Conservation (phyloP, 306 rosid species). For the Cicer yamashitae region DNA sequence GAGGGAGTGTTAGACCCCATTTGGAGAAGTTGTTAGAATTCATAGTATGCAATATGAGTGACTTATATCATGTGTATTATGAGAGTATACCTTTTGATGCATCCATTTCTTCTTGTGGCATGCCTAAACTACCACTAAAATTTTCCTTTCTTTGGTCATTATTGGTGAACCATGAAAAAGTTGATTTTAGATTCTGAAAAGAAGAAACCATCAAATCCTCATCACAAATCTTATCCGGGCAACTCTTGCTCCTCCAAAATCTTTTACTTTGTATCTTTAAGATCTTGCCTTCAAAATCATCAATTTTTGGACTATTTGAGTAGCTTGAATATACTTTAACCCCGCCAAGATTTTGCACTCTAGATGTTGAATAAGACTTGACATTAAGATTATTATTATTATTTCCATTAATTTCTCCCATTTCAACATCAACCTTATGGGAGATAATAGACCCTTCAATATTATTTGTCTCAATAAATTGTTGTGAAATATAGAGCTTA, state of each 20-base stretch:
- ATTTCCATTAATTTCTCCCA: slow-evolving; percentile 53
- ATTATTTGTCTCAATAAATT: slow-evolving; percentile 60
- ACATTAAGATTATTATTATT: not conserved
- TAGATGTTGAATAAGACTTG: not conserved
- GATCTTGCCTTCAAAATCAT: slow-evolving; percentile 55
- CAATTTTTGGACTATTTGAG: slow-evolving; percentile 41
- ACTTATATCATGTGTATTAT: not conserved
- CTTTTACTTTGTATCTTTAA: slow-evolving; percentile 45
- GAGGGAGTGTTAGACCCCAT: no score
- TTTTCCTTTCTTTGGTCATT: slow-evolving; percentile 28
- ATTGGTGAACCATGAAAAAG: slow-evolving; percentile 52
- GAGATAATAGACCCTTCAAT: slow-evolving; percentile 63
- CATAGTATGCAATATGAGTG: not conserved
- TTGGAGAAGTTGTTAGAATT: no score
- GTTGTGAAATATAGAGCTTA: slow-evolving; percentile 61
- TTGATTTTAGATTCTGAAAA: slow-evolving; percentile 61
- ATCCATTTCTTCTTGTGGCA: not conserved
- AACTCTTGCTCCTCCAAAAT: slow-evolving; percentile 67
- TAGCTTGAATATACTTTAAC: not conserved
- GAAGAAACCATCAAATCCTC: slow-evolving; percentile 51
- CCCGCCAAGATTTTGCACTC: not conserved
- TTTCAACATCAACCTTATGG: slow-evolving; percentile 65
- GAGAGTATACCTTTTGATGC: not conserved
- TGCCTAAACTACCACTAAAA: not conserved
- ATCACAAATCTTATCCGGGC: not conserved